Evolutionary conservation across 306 rosid genomes (phyloP).

Genomic region (Purshia tridentata): DNA sequence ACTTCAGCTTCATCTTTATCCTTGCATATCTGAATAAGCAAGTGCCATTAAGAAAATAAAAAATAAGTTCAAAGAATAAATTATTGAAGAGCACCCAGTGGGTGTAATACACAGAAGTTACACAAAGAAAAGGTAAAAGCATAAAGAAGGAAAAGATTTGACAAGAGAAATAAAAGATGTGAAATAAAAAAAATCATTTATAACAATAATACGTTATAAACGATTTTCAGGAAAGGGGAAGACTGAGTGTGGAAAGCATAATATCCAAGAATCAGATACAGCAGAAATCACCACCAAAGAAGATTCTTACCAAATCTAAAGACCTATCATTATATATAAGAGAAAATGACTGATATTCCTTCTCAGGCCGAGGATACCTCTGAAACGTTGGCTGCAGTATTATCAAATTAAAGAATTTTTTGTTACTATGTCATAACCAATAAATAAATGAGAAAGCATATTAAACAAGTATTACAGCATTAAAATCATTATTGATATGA

Average conservation of each 20-base stretch:
- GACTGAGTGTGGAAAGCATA: neutral
- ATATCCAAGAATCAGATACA: conserved; percentile 7
- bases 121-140: neutral
- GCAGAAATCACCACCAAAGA: conserved; percentile 14
- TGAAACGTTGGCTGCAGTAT: conserved; percentile 66
- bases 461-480: neutral
- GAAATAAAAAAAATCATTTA: neutral
- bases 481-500: neutral
- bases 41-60: conserved; percentile 6
- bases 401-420: neutral
- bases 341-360: conserved; percentile 86
- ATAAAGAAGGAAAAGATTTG: neutral
- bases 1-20: conserved; percentile 97
- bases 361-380: conserved; percentile 80
- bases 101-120: neutral
- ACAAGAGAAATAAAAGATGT: neutral
- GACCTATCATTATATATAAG: conserved; percentile 75
- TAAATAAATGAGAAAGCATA: neutral
- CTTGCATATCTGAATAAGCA: conserved; percentile 76
- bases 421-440: conserved; percentile 3
- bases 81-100: neutral
- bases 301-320: conserved; percentile 58
- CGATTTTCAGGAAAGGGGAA: neutral
- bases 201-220: neutral
- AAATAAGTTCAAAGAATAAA: neutral